Conservation (phyloP, 495 filamentous ascomycete species). For the Elasticomyces elasticus region DNA sequence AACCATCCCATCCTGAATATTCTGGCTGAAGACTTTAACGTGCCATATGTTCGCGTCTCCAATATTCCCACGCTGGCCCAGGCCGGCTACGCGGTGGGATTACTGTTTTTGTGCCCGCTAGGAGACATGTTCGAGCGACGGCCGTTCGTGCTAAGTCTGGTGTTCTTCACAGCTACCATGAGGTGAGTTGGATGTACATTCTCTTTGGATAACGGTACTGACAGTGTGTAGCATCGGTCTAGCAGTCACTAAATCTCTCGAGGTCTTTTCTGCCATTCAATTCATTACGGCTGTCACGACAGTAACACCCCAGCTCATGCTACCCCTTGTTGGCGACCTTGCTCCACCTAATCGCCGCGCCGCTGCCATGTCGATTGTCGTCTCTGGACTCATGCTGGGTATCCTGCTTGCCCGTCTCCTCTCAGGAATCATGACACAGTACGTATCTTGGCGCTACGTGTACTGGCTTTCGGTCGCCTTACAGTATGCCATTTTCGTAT, state of each 20-base stretch:
- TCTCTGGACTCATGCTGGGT: constrained; percentile 67
- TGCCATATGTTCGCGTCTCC: constrained; percentile 39
- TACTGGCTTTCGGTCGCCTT: constrained; percentile 73
- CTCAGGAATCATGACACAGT: constrained; percentile 63
- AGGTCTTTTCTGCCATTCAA: constrained; percentile 55
- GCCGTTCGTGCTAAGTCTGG: constrained; percentile 56
- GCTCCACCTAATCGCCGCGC: constrained; percentile 60
- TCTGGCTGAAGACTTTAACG: constrained; percentile 51
- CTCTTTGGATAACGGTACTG: background rate
- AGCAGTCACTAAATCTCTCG: constrained; percentile 57
- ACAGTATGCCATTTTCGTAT: constrained; percentile 55
- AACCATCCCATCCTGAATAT: constrained; percentile 58
- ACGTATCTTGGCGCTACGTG: constrained; percentile 60
- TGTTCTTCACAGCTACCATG: constrained; percentile 54
- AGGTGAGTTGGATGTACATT: constrained; percentile 36
- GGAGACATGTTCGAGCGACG: constrained; percentile 65
- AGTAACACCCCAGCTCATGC: constrained; percentile 78
- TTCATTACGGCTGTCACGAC: constrained; percentile 65
- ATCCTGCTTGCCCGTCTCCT: constrained; percentile 68
- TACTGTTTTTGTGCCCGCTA: constrained; percentile 67
- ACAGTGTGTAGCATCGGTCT: constrained; percentile 47
- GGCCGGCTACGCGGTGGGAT: constrained; percentile 65
- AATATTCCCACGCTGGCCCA: constrained; percentile 68
- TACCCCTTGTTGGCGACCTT: constrained; percentile 73
- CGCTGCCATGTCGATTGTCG: constrained; percentile 58